These are phyloP conservation scores for Microbotryomycetes sp. DNA, from an alignment of 1,284 basidiomycete genomes.

Conservation along the genomic window DNA sequence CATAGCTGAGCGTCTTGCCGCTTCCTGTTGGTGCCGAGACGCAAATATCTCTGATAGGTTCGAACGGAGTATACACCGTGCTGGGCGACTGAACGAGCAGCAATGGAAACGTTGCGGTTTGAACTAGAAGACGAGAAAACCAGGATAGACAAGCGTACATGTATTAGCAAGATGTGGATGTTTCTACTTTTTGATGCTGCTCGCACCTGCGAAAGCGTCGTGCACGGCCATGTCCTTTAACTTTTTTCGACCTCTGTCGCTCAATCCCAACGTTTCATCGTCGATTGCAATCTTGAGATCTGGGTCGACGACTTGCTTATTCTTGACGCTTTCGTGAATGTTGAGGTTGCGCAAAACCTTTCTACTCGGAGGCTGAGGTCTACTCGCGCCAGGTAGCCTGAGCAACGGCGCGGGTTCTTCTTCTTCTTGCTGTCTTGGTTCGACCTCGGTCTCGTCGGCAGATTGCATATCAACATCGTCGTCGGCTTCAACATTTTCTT, in stretches of 20 bases:
- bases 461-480: background rate
- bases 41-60: conserved; percentile 72
- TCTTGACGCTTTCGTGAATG: conserved; percentile 62
- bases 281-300: conserved; percentile 49
- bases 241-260: conserved; percentile 55
- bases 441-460: background rate
- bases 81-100: conserved; percentile 44
- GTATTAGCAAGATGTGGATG: too few relatives aligned
- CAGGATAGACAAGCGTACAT: too few relatives aligned
- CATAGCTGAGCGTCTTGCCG: conserved; percentile 93
- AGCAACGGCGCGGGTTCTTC: conserved; percentile 8
- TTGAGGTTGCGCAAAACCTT: conserved; percentile 64
- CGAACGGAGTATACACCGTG: conserved; percentile 62
- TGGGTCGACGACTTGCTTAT: conserved; percentile 65
- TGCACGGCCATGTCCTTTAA: conserved; percentile 66
- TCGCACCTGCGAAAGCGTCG: conserved; percentile 77
- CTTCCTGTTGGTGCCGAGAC: conserved; percentile 97
- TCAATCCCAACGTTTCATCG: conserved; percentile 49
- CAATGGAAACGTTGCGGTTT: conserved; percentile 72
- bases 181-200: background rate
- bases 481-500: background rate
- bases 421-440: background rate
- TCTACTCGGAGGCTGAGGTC: conserved; percentile 63
- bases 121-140: conserved; percentile 50
- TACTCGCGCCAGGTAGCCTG: conserved; percentile 60